Evolutionary conservation across 2,329 filamentous ascomycete species (phyloP), one percentile per base, ranked within the genome.

Genomic region (Cytospora chrysosperma): DNA sequence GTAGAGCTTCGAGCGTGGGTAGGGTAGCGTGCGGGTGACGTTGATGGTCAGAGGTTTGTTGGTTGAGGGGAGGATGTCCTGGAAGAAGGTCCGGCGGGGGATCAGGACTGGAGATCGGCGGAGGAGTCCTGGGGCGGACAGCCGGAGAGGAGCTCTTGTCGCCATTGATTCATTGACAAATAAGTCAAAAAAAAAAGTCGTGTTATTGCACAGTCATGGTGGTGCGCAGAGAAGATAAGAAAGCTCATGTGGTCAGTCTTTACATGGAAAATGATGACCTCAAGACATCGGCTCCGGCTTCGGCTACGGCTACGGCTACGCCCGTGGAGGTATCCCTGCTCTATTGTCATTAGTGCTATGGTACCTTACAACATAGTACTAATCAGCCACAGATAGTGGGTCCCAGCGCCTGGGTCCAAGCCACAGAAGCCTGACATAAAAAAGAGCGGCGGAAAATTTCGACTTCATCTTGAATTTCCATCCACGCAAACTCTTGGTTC

Each of bases 11-110:
- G 76, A 71, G 34, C 87, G 80, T 0, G 88, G 78, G 80, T 96
- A 96, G 17, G 91, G 90, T 17, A 98, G 88, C 4, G 83, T 89
- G 66, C 92, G 90, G 24, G 83, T 82, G 13, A 92, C 93, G 58
- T 84, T 86, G 63, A 98, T 67, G 52, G 51, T 54, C 19, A 65
- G 34, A 82, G 68, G 80, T 85, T 72, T 93, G 91, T 7, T 75
- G 75, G 69, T 75, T 75, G 69, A 65, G 72, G 63, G 70, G 69
- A 66, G 67, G 26, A 65, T 55, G 49, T 43, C 49, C 56, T 65
- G 47, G 59, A 64, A 56, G 52, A 67, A 65, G 59, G 65, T 50
- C n/a, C 62, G 65, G 26, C 62, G 65, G 32, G 55, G 7, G 19
- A 34, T 24, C 24, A 49, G 63, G 49, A 26, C 27, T 17, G 53